phyloP scores from a whole-genome alignment of 345 rosid species.

The Melaleuca alternifolia region DNA sequence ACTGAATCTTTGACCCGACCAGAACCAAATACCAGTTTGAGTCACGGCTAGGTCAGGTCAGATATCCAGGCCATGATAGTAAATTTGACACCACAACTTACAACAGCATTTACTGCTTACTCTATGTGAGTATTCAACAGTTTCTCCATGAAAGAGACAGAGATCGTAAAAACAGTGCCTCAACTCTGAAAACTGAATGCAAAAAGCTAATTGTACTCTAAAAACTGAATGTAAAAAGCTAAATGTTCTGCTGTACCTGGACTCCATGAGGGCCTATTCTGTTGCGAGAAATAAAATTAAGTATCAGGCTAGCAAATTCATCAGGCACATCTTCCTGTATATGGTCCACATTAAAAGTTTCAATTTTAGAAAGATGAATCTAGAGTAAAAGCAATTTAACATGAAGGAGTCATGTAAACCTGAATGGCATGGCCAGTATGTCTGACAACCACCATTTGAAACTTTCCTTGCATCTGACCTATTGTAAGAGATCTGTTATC shows the following conservation, averaged over 20 bases:
- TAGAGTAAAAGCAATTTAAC: background rate
- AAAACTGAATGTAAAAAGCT: too few relatives aligned
- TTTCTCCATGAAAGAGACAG: background rate
- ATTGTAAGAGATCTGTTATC: conserved; percentile 72
- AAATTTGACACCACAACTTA: background rate
- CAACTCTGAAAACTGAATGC: background rate
- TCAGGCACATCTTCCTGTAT: conserved; percentile 88
- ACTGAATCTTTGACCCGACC: background rate
- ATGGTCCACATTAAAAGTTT: background rate
- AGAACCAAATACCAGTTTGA: background rate
- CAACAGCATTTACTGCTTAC: background rate
- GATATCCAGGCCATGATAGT: background rate
- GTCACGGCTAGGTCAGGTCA: background rate
- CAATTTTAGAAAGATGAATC: background rate
- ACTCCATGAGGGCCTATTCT: conserved; percentile 76
- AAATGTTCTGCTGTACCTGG: conserved; percentile 38
- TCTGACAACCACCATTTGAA: conserved; percentile 91
- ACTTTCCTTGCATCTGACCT: conserved; percentile 99
- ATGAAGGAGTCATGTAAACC: conserved; percentile 20
- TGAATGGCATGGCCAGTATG: conserved; percentile 98
- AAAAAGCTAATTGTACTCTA: background rate
- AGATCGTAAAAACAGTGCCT: background rate
- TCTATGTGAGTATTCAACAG: background rate
- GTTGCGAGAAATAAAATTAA: conserved; percentile 70
- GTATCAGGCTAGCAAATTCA: conserved; percentile 60